Evolutionary conservation across 1,284 basidiomycete species (phyloP), one percentile per base, ranked within the genome.

Genomic region (Pterulicium gracile): DNA sequence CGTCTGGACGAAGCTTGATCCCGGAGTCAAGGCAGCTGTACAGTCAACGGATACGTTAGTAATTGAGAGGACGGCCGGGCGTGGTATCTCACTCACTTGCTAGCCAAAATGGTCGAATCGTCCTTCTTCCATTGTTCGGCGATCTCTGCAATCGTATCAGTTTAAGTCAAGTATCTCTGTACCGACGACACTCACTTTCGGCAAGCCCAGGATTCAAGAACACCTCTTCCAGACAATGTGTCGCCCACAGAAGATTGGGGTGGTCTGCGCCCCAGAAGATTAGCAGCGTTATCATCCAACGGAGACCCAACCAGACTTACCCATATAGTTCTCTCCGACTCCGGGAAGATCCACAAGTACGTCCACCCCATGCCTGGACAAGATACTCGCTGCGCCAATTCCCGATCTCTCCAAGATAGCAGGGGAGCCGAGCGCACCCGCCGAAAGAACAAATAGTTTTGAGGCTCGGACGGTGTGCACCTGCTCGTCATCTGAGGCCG

Each of bases 311-410:
- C n/a, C n/a, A n/a, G n/a, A 48, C 59, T 41, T 46, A 70, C 77
- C 77, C 56, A 71, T 65, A 48, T 72, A 75, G 18, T 69, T 62
- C 51, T 75, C 70, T 4, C 79, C 79, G 0, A 81, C 78, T 2
- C 76, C 77, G 3, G 71, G 70, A 3, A 80, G 60, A 39, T 78
- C 67, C 3, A 77, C 69, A n/a, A 70, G 20, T 13, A 62, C 57
- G 14, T 52, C 32, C 19, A 81, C 58, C 1, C 65, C 66, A 35
- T 63, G 55, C 43, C 65, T 61, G 34, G 65, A 53, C 10, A 81
- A 58, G 4, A 76, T 51, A 0, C 60, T 56, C 12, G 56, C 52
- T 0, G 61, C 54, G 1, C 76, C 76, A 34, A 78, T 68, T 3
- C 73, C 74, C 0, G 73, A 76, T 43, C 73, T 64, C 54, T 77